These are phyloP conservation scores for Piper betle DNA, from an alignment of 164 flowering plant species.

Conservation along the genomic window DNA sequence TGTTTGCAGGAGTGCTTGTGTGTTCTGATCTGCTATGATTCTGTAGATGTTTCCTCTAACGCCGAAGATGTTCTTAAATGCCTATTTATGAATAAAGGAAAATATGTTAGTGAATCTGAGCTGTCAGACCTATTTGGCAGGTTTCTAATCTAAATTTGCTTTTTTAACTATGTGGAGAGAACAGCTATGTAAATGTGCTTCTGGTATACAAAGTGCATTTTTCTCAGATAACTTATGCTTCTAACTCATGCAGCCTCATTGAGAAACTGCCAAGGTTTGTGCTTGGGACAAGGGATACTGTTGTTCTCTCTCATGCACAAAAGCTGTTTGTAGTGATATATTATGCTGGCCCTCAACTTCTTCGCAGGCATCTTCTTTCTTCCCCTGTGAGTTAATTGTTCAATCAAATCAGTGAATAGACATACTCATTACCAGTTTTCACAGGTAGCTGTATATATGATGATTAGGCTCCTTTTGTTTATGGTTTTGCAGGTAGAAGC, in stretches of 20 bases:
- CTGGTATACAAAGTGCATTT: constrained; percentile 6
- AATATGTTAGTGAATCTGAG: constrained; percentile 34
- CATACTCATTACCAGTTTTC: no score
- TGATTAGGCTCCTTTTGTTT: no score
- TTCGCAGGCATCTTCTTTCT: constrained; percentile 56
- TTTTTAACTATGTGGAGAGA: no score
- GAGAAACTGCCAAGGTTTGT: constrained; percentile 76
- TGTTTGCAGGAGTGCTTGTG: constrained; percentile 68
- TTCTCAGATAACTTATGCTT: not conserved
- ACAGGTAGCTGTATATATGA: no score
- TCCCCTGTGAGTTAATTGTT: constrained; percentile 54
- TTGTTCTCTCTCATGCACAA: constrained; percentile 61
- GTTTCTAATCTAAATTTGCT: not conserved
- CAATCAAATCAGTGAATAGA: no score
- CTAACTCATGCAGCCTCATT: constrained; percentile 36
- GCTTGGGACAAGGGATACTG: constrained; percentile 60
- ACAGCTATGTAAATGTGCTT: constrained; percentile 1
- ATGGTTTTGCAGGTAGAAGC: constrained; percentile 42
- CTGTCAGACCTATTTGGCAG: no score
- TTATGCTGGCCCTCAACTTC: constrained; percentile 75
- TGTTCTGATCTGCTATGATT: constrained; percentile 72
- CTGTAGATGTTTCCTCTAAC: constrained; percentile 45
- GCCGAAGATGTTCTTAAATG: constrained; percentile 60
- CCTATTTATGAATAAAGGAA: constrained; percentile 26
- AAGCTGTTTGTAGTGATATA: constrained; percentile 61